These are phyloP conservation scores for Aspergillus pseudoterreus DNA, from an alignment of 2,329 filamentous ascomycete genomes.

Conservation along the genomic window DNA sequence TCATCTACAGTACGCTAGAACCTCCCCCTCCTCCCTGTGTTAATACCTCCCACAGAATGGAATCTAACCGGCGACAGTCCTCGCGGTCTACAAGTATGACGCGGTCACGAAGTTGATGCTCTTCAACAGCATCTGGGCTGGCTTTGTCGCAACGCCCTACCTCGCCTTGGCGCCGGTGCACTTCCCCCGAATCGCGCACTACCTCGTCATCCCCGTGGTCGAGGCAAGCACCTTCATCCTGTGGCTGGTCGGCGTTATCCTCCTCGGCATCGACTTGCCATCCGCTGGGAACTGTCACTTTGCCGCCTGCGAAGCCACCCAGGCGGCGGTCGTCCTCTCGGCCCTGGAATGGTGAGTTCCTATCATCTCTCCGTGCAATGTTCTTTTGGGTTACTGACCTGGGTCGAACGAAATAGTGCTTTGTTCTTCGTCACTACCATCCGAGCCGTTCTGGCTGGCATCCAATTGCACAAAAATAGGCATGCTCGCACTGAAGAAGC, in stretches of 20 bases:
- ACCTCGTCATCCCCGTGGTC: slow-evolving; percentile 61
- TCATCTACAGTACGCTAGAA: slow-evolving; percentile 61
- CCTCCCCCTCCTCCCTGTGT: neutral
- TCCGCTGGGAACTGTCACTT: slow-evolving; percentile 26
- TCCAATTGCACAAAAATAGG: no score
- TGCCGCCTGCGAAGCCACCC: neutral
- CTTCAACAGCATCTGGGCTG: slow-evolving; percentile 73
- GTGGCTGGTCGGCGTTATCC: slow-evolving; percentile 85
- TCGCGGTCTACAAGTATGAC: slow-evolving; percentile 51
- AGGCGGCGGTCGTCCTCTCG: neutral
- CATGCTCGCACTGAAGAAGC: no score
- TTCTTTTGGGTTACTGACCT: neutral
- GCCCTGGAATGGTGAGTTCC: neutral
- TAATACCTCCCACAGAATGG: neutral
- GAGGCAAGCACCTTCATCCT: slow-evolving; percentile 75
- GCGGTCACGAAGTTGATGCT: slow-evolving; percentile 70
- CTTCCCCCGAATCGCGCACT: slow-evolving; percentile 59
- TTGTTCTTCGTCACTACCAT: neutral
- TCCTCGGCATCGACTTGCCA: slow-evolving; percentile 64
- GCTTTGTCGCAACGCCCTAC: slow-evolving; percentile 65
- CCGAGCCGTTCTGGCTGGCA: neutral
- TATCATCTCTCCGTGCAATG: neutral
- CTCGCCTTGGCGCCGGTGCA: slow-evolving; percentile 65
- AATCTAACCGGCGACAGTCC: slow-evolving; percentile 45
- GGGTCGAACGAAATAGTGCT: neutral